These are phyloP conservation scores for Berkeleyomyces rouxiae DNA, from an alignment of 2,329 filamentous ascomycete species.

Conservation along the genomic window DNA sequence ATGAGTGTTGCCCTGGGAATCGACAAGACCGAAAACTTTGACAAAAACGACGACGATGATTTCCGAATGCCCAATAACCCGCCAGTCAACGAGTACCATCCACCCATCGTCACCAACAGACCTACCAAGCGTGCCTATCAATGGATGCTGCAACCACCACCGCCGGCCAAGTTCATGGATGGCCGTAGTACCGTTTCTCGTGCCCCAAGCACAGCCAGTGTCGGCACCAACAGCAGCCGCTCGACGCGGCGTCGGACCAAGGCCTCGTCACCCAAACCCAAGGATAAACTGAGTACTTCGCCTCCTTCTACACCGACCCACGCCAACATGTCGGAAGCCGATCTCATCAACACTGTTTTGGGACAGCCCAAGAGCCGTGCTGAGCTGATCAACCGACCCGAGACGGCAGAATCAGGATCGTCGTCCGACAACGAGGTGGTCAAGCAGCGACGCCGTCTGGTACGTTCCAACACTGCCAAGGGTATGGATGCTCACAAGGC, in stretches of 20 bases:
- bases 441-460: constrained; percentile 5
- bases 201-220: constrained; percentile 39
- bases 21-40: constrained; percentile 34
- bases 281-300: constrained; percentile 8
- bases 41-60: constrained; percentile 38
- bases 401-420: constrained; percentile 8
- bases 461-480: constrained; percentile 10
- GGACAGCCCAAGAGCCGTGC: constrained; percentile 12
- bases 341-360: constrained; percentile 29
- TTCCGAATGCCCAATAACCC: constrained; percentile 46
- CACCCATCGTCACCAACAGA: constrained; percentile 64
- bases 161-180: constrained; percentile 79
- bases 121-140: constrained; percentile 52
- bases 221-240: constrained; percentile 9
- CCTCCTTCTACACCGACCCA: constrained; percentile 3
- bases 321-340: constrained; percentile 23
- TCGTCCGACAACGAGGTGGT: constrained; percentile 11
- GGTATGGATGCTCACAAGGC: constrained; percentile 1
- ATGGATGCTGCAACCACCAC: constrained; percentile 90
- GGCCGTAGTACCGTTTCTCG: constrained; percentile 59
- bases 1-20: constrained; percentile 36
- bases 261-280: constrained; percentile 17
- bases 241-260: constrained; percentile 14
- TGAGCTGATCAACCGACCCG: constrained; percentile 6
- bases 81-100: constrained; percentile 73